Percentiles rank a stretch among this genome's conserved stretches.
These are phyloP conservation scores for Lodderomyces metapsilosis DNA, from an alignment of 1,139 yeast species.

Conservation along the genomic window DNA sequence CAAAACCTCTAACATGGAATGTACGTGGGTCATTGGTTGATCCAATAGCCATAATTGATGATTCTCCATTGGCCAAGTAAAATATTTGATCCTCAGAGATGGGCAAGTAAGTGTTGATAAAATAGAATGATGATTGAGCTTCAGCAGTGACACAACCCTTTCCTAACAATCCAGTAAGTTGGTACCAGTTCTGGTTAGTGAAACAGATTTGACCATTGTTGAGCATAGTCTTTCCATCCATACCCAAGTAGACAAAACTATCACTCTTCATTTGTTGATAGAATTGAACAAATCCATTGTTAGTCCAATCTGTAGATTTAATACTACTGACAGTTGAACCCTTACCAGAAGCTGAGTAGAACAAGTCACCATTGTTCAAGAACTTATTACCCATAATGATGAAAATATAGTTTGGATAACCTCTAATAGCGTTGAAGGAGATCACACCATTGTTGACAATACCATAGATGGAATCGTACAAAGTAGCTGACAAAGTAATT, in stretches of 20 bases:
- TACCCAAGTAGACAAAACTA: constrained; percentile 23
- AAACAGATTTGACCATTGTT: too few species aligned
- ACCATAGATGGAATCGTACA: too few species aligned
- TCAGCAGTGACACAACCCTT: constrained; percentile 18
- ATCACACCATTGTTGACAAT: constrained; percentile 23
- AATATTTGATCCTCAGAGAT: constrained; percentile 22
- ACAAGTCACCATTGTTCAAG: constrained; percentile 29
- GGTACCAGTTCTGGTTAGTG: constrained; percentile 22
- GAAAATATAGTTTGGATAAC: constrained; percentile 19
- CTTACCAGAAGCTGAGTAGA: constrained; percentile 26
- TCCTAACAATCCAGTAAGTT: constrained; percentile 26
- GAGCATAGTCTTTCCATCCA: constrained; percentile 15
- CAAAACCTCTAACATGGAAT: too few species aligned
- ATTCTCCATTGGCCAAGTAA: constrained; percentile 19
- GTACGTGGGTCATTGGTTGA: constrained; percentile 21
- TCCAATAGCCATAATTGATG: constrained; percentile 21
- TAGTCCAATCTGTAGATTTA: constrained; percentile 24
- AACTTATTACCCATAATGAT: constrained; percentile 20
- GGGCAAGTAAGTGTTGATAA: constrained; percentile 18
- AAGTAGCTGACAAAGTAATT: not conserved
- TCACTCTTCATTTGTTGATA: constrained; percentile 19
- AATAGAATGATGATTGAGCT: constrained; percentile 17
- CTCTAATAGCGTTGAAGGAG: constrained; percentile 21
- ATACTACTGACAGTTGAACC: constrained; percentile 20
- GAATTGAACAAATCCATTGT: constrained; percentile 28